phyloP scores from a whole-genome alignment of 208 protist genomes.

The Trichomonas gallinae region DNA sequence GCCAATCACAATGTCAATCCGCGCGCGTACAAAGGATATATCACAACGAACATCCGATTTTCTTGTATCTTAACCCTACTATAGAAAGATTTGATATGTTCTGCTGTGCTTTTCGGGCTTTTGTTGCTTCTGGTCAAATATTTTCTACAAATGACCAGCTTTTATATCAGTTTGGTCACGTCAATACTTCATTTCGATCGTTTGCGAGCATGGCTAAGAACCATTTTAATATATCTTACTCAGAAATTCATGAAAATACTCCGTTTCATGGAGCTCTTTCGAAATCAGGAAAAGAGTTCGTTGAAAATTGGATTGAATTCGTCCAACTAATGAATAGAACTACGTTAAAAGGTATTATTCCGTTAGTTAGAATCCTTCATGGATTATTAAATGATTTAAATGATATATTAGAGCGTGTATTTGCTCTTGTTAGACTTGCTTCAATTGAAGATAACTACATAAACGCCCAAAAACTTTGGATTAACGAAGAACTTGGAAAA shows the following conservation, averaged over 20 bases:
- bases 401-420: background rate
- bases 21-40: background rate
- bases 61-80: background rate
- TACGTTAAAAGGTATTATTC: background rate
- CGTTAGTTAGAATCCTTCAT: background rate
- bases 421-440: background rate
- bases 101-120: background rate
- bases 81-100: background rate
- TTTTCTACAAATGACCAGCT: background rate
- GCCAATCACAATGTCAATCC: background rate
- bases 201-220: background rate
- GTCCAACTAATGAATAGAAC: background rate
- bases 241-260: background rate
- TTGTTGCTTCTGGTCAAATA: background rate
- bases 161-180: background rate
- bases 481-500: background rate
- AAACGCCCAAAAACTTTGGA: background rate
- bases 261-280: background rate
- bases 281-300: background rate
- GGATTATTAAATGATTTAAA: background rate
- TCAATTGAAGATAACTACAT: background rate
- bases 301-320: background rate
- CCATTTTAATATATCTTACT: background rate
- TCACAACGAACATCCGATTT: background rate
- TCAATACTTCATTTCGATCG: background rate